Conservation (phyloP, 176 grass and related monocot genomes). For the Alloteropsis semialata region DNA sequence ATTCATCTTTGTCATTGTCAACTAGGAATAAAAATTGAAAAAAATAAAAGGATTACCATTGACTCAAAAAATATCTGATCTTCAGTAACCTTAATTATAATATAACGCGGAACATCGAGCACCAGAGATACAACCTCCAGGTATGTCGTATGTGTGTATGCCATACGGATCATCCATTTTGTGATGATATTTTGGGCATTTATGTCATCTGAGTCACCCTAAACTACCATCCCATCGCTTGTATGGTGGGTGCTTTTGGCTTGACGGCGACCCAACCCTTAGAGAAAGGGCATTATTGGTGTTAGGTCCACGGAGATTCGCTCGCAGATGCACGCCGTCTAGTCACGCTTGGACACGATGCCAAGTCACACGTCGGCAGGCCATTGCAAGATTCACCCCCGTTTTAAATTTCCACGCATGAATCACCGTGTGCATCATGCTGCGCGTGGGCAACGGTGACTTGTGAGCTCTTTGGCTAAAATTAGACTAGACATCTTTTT, state of each 20-base stretch:
- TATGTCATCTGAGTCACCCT: background rate
- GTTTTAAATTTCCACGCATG: no score
- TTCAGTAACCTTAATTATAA: no score
- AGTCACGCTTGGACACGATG: background rate
- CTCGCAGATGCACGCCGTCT: background rate
- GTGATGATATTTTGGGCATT: background rate
- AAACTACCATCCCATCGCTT: background rate
- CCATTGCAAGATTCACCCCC: background rate
- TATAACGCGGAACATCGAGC: background rate
- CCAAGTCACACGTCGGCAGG: no score
- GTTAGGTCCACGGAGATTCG: conserved; percentile 23
- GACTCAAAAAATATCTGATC: no score
- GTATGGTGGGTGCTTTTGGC: background rate
- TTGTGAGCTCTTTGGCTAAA: no score
- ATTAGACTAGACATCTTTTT: no score
- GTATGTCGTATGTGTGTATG: no score
- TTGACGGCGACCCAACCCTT: background rate
- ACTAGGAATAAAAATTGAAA: no score
- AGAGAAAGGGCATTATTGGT: conserved; percentile 1
- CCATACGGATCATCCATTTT: background rate
- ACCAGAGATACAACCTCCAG: background rate
- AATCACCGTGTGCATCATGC: no score
- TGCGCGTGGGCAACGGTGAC: no score
- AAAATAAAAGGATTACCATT: no score
- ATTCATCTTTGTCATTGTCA: no score